phyloP scores from a whole-genome alignment of 108 stramenopile species.

The Skeletonema costatum region DNA sequence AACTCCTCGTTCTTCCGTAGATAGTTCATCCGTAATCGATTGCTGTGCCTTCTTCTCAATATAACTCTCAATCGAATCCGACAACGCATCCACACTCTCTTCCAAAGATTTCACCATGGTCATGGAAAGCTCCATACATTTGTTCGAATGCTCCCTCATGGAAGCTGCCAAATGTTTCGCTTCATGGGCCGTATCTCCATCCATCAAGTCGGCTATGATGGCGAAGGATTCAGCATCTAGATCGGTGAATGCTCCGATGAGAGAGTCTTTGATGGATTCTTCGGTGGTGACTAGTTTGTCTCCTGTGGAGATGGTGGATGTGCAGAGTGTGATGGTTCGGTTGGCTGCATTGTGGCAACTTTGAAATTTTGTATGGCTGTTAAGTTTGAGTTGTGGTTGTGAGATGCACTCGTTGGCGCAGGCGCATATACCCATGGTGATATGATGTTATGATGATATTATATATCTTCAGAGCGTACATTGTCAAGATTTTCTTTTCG shows the following conservation, averaged over 20 bases:
- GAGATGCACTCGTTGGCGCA: slow-evolving; percentile 7
- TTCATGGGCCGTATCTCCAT: slow-evolving; percentile 45
- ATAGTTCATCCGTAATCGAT: slow-evolving; percentile 23
- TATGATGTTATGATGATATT: not conserved
- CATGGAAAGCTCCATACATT: slow-evolving; percentile 48
- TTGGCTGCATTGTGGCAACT: slow-evolving; percentile 15
- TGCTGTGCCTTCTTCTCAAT: slow-evolving; percentile 47
- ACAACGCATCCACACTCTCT: slow-evolving; percentile 47
- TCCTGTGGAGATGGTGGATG: slow-evolving; percentile 27
- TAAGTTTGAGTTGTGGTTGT: not conserved
- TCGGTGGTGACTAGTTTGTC: slow-evolving; percentile 10
- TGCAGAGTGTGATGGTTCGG: slow-evolving; percentile 25
- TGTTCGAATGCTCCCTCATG: slow-evolving; percentile 40
- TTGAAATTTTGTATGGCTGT: slow-evolving; percentile 4
- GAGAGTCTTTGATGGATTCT: slow-evolving; percentile 22
- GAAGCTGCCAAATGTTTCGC: slow-evolving; percentile 37
- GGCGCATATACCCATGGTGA: slow-evolving; percentile 8
- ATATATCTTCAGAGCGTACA: too few species aligned
- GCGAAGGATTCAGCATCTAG: slow-evolving; percentile 46
- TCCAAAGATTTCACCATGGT: slow-evolving; percentile 55
- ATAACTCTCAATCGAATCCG: slow-evolving; percentile 36
- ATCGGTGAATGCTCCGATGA: slow-evolving; percentile 27
- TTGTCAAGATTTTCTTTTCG: too few species aligned
- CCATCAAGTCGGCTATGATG: slow-evolving; percentile 53
- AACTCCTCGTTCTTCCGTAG: slow-evolving; percentile 23